A percentile compares a stretch with the other conserved stretches of the same genome.
phyloP scores from a whole-genome alignment of 768 basidiomycete species.

The Suillus weaverae region DNA sequence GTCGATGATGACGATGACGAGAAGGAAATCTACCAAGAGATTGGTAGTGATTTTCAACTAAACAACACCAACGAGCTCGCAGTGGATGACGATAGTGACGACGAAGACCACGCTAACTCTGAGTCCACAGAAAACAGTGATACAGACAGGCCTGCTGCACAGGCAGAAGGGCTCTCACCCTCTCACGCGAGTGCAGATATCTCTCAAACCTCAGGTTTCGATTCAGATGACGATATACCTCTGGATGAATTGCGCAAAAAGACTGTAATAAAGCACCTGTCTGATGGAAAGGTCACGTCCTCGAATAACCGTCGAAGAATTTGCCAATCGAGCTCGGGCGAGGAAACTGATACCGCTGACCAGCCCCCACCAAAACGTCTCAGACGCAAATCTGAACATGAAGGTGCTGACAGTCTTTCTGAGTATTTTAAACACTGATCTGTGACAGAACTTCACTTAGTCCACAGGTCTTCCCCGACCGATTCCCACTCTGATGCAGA shows the following conservation, averaged over 20 bases:
- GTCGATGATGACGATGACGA: constrained; percentile 5
- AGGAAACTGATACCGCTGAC: background rate
- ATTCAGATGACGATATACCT: background rate
- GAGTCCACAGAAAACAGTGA: background rate
- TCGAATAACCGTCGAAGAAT: background rate
- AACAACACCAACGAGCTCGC: background rate
- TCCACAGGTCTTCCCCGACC: background rate
- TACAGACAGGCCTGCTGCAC: background rate
- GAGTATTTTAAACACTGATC: background rate
- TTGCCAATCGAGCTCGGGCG: background rate
- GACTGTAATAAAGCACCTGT: background rate
- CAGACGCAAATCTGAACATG: background rate
- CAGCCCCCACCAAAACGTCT: background rate
- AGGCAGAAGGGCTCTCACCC: background rate
- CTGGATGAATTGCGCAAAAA: background rate
- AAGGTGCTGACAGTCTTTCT: background rate
- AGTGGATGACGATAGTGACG: background rate
- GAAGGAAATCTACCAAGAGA: background rate
- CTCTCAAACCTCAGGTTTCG: background rate
- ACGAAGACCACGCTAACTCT: background rate
- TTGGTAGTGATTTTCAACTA: background rate
- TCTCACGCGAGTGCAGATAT: background rate
- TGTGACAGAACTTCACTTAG: background rate
- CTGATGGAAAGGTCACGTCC: background rate
- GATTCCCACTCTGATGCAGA: background rate